A percentile compares a stretch with the other conserved stretches of the same genome.
phyloP scores from a whole-genome alignment of 2,329 filamentous ascomycete genomes.

The Hypoxylon sp. region DNA sequence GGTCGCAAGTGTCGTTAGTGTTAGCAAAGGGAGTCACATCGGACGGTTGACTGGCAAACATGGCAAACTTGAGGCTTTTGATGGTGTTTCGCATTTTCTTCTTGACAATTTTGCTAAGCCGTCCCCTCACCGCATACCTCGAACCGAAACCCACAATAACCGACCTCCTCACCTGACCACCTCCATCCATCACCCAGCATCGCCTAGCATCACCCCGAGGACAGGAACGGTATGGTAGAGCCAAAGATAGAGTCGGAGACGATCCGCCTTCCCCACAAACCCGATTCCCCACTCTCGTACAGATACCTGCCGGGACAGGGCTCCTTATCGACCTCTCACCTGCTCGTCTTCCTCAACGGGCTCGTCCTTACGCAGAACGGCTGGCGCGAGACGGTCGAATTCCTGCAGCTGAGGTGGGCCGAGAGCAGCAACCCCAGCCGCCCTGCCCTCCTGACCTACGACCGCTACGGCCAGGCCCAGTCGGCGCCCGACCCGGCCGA shows the following conservation, averaged over 20 bases:
- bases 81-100: neutral
- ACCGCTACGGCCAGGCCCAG: slow-evolving; percentile 64
- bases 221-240: slow-evolving; percentile 7
- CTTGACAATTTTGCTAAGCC: neutral
- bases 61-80: too few species aligned
- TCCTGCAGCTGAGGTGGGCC: slow-evolving; percentile 16
- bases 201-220: neutral
- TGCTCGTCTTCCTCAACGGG: slow-evolving; percentile 44
- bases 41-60: neutral
- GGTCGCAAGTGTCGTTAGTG: neutral
- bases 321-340: slow-evolving; percentile 18
- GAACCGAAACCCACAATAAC: neutral
- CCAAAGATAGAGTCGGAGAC: slow-evolving; percentile 1
- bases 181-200: neutral
- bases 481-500: slow-evolving; percentile 57
- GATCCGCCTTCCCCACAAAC: slow-evolving; percentile 35
- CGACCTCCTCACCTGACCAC: neutral
- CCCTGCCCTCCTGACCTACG: slow-evolving; percentile 58
- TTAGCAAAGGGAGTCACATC: neutral
- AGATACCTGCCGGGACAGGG: slow-evolving; percentile 27
- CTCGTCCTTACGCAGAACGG: slow-evolving; percentile 38
- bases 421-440: neutral
- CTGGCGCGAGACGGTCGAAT: slow-evolving; percentile 37
- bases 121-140: slow-evolving; percentile 10
- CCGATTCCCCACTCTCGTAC: slow-evolving; percentile 30